Evolutionary conservation across 1,284 basidiomycete genomes (phyloP), one percentile per base, ranked within the genome.

Genomic region (Papiliotrema flavescens): DNA sequence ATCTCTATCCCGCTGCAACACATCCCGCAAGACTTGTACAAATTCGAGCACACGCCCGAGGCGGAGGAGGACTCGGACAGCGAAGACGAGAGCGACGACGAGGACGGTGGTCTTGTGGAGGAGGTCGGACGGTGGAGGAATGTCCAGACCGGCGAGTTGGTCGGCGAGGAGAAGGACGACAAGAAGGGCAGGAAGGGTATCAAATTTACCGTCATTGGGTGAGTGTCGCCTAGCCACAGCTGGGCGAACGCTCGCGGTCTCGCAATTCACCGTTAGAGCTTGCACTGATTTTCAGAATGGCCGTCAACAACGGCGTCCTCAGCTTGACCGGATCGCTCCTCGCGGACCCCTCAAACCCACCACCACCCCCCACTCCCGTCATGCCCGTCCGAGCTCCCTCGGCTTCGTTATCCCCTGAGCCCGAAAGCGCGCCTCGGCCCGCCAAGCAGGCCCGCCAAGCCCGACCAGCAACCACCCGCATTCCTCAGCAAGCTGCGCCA

Each of bases 1-100:
- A 90, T 92, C 15, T 94, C 92, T 8, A 97, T 98, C 73, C 91
- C 93, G 0, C 85, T 90, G 52, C 84, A 90, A 67, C 95, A 98
- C 74, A 90, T 98, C 67, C 90, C 86, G 2, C 80, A 76, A 22
- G 85, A 88, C 46, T 76, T 83, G 50, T 98, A 88, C 85, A 83
- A 87, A 59, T 98, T 95, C 66, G 89, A 96, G 70, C 86, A 92
- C 60, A 88, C 67, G 15, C 65, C 62, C 35, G 60, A 66, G 14
- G 59, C 57, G 8, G 69, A 64, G 20, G 49, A 45, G 23, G 64
- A 64, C 49, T 62, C 60, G 47, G 70, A 69, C 49, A 65, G 68
- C 32, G 66, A 66, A 49, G 63, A 63, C 35, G 69, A 71, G 49
- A 67, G 68, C 43, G 73, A 67, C 35, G 56, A 63, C 58, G 15